phyloP scores from a whole-genome alignment of 306 rosid species.

The Prosopis cineraria region DNA sequence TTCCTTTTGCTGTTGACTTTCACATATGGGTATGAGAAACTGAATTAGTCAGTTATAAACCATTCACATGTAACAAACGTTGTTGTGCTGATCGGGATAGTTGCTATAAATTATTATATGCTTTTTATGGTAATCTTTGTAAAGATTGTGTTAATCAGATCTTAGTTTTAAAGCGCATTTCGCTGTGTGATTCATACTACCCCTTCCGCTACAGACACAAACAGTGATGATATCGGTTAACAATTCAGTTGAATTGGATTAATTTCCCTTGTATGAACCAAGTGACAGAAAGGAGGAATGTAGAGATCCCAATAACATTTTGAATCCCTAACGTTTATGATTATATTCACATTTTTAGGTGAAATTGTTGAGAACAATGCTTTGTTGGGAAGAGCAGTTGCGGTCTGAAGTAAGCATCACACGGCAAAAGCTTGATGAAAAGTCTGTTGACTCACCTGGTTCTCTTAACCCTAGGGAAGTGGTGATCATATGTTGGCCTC shows the following conservation, averaged over 20 bases:
- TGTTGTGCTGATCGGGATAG: constrained; percentile 1
- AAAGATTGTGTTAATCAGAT: background rate
- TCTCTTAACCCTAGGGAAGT: constrained; percentile 72
- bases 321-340: background rate
- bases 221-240: background rate
- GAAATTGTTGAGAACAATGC: constrained; percentile 79
- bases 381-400: constrained; percentile 90
- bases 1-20: background rate
- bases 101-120: constrained; percentile 13
- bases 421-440: constrained; percentile 39
- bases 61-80: constrained; percentile 1
- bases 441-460: constrained; percentile 33
- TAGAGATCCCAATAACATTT: constrained; percentile 16
- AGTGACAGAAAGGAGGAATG: background rate
- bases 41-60: constrained; percentile 19
- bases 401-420: constrained; percentile 68
- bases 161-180: constrained; percentile 3
- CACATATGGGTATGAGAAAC: background rate
- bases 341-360: constrained; percentile 54
- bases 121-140: background rate
- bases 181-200: background rate
- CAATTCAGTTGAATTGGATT: background rate
- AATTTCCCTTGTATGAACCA: background rate
- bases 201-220: background rate
- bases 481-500: constrained; percentile 86